Percentiles rank a stretch among this genome's conserved stretches.
Evolutionary conservation across 2,329 filamentous ascomycete species (phyloP).

Genomic region (Cephalotrichum gorgonifer): DNA sequence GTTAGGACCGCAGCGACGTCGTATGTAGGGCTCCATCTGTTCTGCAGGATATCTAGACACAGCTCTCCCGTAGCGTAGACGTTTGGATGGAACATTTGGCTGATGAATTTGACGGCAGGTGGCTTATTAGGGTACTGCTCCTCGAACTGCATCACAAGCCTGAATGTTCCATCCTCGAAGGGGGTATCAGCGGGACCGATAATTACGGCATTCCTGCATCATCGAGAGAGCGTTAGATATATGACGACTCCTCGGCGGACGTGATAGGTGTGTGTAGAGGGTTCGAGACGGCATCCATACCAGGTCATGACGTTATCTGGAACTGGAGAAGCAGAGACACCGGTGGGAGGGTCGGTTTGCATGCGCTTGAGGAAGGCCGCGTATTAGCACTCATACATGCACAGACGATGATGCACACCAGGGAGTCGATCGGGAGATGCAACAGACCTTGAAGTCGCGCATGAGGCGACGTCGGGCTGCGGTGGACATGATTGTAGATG

Average conservation of each 20-base stretch:
- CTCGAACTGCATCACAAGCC: conserved; percentile 97
- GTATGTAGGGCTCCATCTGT: conserved; percentile 97
- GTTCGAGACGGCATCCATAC: conserved; percentile 44
- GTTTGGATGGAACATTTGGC: conserved; percentile 98
- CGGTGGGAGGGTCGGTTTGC: conserved; percentile 96
- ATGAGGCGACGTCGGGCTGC: conserved; percentile 91
- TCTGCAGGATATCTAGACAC: conserved; percentile 93
- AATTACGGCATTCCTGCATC: conserved; percentile 86
- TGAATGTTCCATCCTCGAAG: conserved; percentile 96
- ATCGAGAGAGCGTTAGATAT: conserved; percentile 14
- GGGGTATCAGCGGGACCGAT: conserved; percentile 95
- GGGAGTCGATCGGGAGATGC: conserved; percentile 5
- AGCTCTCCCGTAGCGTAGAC: conserved; percentile 96
- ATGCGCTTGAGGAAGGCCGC: conserved; percentile 59
- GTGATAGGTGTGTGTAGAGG: not conserved
- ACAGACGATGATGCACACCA: conserved; percentile 2
- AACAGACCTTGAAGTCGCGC: conserved; percentile 93
- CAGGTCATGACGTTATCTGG: conserved; percentile 97
- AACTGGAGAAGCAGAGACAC: conserved; percentile 90
- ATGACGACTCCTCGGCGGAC: no score
- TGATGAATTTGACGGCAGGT: conserved; percentile 95
- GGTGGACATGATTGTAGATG: conserved; percentile 60
- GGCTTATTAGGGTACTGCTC: conserved; percentile 99
- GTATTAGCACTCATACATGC: not conserved
- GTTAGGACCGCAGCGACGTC: conserved; percentile 95